Base-by-base conservation (phyloP, 345 rosid species). In the Mangifera indica region DNA sequence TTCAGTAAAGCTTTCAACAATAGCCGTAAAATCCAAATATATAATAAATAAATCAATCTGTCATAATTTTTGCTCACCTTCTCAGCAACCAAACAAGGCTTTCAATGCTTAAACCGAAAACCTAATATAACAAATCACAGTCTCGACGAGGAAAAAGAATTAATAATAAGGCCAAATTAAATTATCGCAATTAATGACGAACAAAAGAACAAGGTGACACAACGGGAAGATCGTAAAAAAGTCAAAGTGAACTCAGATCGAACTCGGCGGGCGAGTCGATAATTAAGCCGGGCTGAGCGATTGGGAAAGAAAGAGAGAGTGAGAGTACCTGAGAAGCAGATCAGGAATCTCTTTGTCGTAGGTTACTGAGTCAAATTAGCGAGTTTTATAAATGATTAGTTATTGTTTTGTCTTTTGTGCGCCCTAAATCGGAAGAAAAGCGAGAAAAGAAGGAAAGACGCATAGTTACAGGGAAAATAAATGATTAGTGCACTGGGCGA, bases 351-450 rank as follows among this genome's bases (percentile, higher is more conserved):
- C 65, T 42, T 37, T 29, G 42, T 37, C 34, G 14, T 59, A 14
- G 42, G 34, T 40, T n/a, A 60, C 32, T 60, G 58, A 77, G 84
- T 78, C 66, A 74, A 78, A 71, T n/a, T 49, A 78, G 65, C 74
- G 79, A 80, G 75, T 59, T 75, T 29, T 46, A 29, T 14, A 48
- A 49, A 48, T 2, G 53, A 49, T 49, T 71, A 55, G 1, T 29
- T 29, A 1, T 29, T 3, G 32, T 7, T 7, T 13, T 13, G 46
- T 37, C 59, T 11, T 13, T 21, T 34, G 18, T 62, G 58, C 65
- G 80, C 81, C 85, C 83, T 79, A 77, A 79, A 79, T 68, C 78
- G 66, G 60, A 55, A 60, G 66, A 66, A 29, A 18, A 34, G 44
- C 22, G 48, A 67, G 20, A 17, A 15, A 56, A 13, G 7, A 15